Evolutionary conservation across 75 land plant genomes (phyloP), one percentile per base, ranked within the genome.

Genomic region (Ceratopteris richardii): DNA sequence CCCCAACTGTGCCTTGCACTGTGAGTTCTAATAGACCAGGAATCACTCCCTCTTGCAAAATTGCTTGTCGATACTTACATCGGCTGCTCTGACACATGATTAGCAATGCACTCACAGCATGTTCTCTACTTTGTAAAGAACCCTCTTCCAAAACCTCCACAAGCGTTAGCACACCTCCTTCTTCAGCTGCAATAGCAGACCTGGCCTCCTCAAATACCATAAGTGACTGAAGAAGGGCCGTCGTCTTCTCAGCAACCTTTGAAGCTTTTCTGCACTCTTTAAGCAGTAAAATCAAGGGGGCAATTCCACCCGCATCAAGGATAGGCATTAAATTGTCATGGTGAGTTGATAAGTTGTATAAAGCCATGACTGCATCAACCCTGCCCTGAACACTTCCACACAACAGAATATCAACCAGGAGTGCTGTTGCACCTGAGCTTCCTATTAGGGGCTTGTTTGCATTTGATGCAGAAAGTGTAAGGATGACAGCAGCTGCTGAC

Each of bases 131-230:
- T 21, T 62, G 47, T 10, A 58, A 48, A 23, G 88, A 81, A 14
- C 84, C 88, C 29, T 81, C 84, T 74, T 84, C 84, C 39, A 84
- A 46, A 0, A 74, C 79, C 48, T 84, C 84, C 2, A 84, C 87
- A 12, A 84, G 51, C 12, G 87, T 65, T 20, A 84, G 61, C 10
- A 84, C 74, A 28, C 87, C 87, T 52, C 81, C 78, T 47, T 75
- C 74, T 13, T 46, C 60, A 23, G 60, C 51, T 17, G 72, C 57
- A 29, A 84, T 69, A 22, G 71, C 61, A 24, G 36, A 44, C 53
- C 68, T 64, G 29, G 78, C 84, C 57, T 81, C 88, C 31, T 84
- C 84, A 31, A 61, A 73, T 5, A 42, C 52, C 5, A 76, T 70
- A 16, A 84, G 61, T 13, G 73, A 77, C 29, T 81, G 81, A 24